phyloP scores from a whole-genome alignment of 2,329 filamentous ascomycete genomes.

The Aspergillus brasiliensis region DNA sequence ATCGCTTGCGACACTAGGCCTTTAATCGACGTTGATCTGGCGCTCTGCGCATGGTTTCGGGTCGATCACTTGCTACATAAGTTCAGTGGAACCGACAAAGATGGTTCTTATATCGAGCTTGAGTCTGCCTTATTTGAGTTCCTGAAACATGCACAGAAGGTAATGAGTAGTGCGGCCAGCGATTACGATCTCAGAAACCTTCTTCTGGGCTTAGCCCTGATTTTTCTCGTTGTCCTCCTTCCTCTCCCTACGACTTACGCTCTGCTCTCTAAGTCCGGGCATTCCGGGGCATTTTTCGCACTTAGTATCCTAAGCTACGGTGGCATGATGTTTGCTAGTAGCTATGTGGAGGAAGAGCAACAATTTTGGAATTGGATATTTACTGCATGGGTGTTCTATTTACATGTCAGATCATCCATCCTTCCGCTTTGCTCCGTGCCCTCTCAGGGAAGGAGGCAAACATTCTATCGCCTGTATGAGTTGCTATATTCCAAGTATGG shows the following conservation, averaged over 20 bases:
- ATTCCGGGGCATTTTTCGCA: constrained; percentile 44
- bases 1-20: constrained; percentile 25
- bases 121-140: constrained; percentile 53
- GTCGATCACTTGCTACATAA: constrained; percentile 26
- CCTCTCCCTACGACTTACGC: constrained; percentile 35
- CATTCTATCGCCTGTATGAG: neutral
- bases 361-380: constrained; percentile 97
- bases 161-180: constrained; percentile 87
- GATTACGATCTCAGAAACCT: constrained; percentile 74
- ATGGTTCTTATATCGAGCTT: constrained; percentile 18
- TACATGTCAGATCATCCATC: constrained; percentile 44
- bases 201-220: constrained; percentile 37
- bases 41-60: constrained; percentile 71
- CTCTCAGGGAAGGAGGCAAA: neutral
- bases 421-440: constrained; percentile 1
- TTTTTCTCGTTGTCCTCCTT: constrained; percentile 47
- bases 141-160: constrained; percentile 69
- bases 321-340: constrained; percentile 95
- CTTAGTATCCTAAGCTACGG: constrained; percentile 66
- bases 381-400: constrained; percentile 49
- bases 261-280: constrained; percentile 30
- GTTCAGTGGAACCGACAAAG: constrained; percentile 7
- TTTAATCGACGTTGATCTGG: constrained; percentile 50
- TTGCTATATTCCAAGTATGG: constrained; percentile 17
- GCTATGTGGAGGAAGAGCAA: constrained; percentile 97